Evolutionary conservation across 345 rosid genomes (phyloP), one percentile per base, ranked within the genome.

Genomic region (Salix arbutifolia): DNA sequence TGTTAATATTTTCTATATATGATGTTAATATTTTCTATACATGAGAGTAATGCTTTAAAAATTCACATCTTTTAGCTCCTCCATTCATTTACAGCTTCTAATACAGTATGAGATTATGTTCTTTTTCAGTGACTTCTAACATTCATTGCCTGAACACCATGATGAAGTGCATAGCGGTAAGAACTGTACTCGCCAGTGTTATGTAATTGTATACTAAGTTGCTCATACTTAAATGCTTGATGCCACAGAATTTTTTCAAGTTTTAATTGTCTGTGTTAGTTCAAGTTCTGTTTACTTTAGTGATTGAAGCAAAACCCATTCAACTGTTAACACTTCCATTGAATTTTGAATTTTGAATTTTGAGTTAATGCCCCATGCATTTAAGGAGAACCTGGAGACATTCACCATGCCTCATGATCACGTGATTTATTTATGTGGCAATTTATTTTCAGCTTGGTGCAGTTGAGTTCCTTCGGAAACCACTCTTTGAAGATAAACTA

Each of bases 161-260:
- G 77, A 93, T 96, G 94, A 96, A 91, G 84, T 93, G 98, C 91
- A 92, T 96, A 78, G 98, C 99, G 87, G 98, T 96, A 81, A 77
- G 84, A 74, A 70, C 26, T 65, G 35, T 18, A 40, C 37, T 48
- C 8, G 46, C 42, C 31, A 52, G 23, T 71, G 50, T 40, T 71
- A 65, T 70, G 40, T 69, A 65, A 7, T 53, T 77, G 40, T 40
- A 14, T n/a, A 16, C 44, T n/a, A 30, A 19, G 30, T 26, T 62
- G 13, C 33, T 3, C 33, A 26, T 30, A 30, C 62, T 56, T 28
- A 9, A n/a, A 53, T 53, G 25, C 11, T 53, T 21, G 60, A 7
- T 6, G 60, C n/a, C 11, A 8, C 60, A 2, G 3, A 9, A 3
- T 21, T 21, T 64, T 65, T 16, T 65, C 68, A 65, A 30, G 11